A percentile compares a stretch with the other conserved stretches of the same genome.
phyloP scores from a whole-genome alignment of 1,284 basidiomycete species.

The Irpex rosettiformis region DNA sequence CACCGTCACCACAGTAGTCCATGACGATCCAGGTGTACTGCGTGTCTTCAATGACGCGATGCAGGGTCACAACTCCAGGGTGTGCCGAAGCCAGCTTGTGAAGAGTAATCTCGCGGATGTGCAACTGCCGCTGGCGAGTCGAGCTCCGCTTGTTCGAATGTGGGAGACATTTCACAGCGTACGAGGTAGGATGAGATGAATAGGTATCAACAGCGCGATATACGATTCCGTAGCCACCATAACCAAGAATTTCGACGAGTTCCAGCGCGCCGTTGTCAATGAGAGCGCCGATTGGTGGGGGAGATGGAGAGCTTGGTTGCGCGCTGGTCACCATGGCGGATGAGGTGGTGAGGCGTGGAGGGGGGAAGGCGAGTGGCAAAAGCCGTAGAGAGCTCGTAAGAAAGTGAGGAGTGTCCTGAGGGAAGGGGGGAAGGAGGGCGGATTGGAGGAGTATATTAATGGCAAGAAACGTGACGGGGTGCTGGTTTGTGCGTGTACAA shows the following conservation, averaged over 20 bases:
- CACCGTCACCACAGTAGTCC: constrained; percentile 79
- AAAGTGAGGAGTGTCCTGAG: constrained; percentile 18
- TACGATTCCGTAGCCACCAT: constrained; percentile 95
- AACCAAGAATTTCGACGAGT: constrained; percentile 83
- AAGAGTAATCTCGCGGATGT: constrained; percentile 80
- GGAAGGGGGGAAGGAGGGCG: constrained; percentile 18
- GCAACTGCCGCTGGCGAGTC: constrained; percentile 66
- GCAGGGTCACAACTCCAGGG: constrained; percentile 87
- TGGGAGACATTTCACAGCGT: constrained; percentile 90
- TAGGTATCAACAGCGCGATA: constrained; percentile 80
- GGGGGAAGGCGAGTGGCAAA: constrained; percentile 23
- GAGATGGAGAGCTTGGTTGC: constrained; percentile 44
- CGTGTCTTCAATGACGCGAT: constrained; percentile 81
- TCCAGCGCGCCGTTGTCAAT: constrained; percentile 84
- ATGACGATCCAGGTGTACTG: constrained; percentile 69
- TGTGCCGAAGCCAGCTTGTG: constrained; percentile 84
- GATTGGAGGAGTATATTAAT: constrained; percentile 25
- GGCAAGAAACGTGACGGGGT: constrained; percentile 30
- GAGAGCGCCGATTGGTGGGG: constrained; percentile 69
- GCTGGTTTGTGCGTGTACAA: constrained; percentile 31
- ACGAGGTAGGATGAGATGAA: constrained; percentile 53
- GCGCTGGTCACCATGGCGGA: constrained; percentile 47
- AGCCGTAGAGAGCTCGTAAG: constrained; percentile 10
- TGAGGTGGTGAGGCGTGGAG: constrained; percentile 40
- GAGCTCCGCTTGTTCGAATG: constrained; percentile 52